Evolutionary conservation across 2,329 filamentous ascomycete species (phyloP).

Genomic region (Fonsecaea monophora): DNA sequence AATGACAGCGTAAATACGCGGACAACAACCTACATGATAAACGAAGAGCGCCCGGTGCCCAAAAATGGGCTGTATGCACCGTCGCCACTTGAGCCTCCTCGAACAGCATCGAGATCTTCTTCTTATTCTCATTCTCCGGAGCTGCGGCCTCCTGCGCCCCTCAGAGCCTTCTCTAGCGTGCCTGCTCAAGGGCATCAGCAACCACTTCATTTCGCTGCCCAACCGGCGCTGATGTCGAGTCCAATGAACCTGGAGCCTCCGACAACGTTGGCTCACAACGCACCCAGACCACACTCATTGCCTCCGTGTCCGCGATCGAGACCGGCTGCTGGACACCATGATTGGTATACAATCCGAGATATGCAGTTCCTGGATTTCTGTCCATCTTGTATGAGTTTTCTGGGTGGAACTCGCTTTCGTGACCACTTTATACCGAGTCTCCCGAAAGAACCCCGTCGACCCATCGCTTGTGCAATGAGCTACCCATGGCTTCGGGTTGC

Average conservation of each 20-base stretch:
- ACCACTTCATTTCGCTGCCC: slow-evolving; percentile 18
- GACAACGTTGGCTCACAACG: neutral
- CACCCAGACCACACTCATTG: slow-evolving; percentile 45
- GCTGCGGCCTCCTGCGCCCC: slow-evolving; percentile 23
- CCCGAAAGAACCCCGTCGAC: slow-evolving; percentile 62
- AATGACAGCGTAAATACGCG: slow-evolving; percentile 23
- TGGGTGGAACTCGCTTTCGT: slow-evolving; percentile 74
- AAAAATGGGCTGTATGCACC: slow-evolving; percentile 22
- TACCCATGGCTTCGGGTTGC: slow-evolving; percentile 83
- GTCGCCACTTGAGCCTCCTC: slow-evolving; percentile 24
- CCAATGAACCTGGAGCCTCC: slow-evolving; percentile 27
- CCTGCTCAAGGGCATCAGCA: slow-evolving; percentile 21
- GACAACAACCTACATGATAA: slow-evolving; percentile 28
- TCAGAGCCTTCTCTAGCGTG: slow-evolving; percentile 28
- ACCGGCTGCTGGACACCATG: slow-evolving; percentile 68
- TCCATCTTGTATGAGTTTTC: slow-evolving; percentile 74
- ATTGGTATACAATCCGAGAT: slow-evolving; percentile 80
- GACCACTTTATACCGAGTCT: slow-evolving; percentile 69
- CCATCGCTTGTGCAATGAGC: slow-evolving; percentile 79
- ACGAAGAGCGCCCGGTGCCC: slow-evolving; percentile 28
- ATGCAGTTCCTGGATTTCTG: slow-evolving; percentile 80
- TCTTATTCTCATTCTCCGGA: slow-evolving; percentile 35
- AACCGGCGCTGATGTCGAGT: slow-evolving; percentile 15
- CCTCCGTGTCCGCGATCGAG: slow-evolving; percentile 73
- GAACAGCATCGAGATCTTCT: slow-evolving; percentile 25